Conservation (phyloP, 2,329 filamentous ascomycete genomes). For the Aureobasidium zeae region DNA sequence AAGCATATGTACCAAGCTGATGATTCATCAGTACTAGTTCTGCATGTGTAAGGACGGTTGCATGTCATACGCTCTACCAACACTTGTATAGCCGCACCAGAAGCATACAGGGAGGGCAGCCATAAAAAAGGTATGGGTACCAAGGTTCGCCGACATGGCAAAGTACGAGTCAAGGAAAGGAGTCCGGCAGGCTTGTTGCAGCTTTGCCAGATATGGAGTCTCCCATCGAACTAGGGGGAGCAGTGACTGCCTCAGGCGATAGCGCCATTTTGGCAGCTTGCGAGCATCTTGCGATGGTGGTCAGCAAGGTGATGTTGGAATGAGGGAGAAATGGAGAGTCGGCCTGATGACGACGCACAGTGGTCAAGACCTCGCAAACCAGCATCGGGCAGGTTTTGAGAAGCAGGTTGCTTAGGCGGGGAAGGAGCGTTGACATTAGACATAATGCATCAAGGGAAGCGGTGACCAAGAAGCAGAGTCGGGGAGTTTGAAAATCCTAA, state of each 20-base stretch:
- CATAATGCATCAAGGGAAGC: conserved; percentile 10
- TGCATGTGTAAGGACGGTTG: neutral
- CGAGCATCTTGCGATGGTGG: conserved; percentile 12
- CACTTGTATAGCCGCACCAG: conserved; percentile 82
- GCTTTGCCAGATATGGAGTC: conserved; percentile 81
- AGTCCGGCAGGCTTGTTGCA: conserved; percentile 72
- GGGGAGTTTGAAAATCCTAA: neutral
- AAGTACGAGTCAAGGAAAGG: conserved; percentile 92
- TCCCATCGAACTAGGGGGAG: conserved; percentile 89
- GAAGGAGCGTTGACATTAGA: conserved; percentile 7
- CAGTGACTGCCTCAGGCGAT: conserved; percentile 67
- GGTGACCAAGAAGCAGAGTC: conserved; percentile 5
- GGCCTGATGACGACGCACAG: conserved; percentile 4
- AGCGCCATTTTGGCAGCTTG: conserved; percentile 77
- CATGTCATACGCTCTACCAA: conserved; percentile 71
- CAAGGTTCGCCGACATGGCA: conserved; percentile 88
- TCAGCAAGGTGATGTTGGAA: neutral
- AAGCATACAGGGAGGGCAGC: conserved; percentile 86
- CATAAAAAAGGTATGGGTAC: conserved; percentile 99
- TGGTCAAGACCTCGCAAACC: conserved; percentile 15
- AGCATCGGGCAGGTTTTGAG: conserved; percentile 12
- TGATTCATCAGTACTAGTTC: conserved; percentile 6
- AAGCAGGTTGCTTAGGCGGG: conserved; percentile 4
- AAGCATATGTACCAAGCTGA: conserved; percentile 47
- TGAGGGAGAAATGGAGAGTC: neutral